Evolutionary conservation across 257 asterid genomes (phyloP).

Genomic region (Solanum megistacrolobum): DNA sequence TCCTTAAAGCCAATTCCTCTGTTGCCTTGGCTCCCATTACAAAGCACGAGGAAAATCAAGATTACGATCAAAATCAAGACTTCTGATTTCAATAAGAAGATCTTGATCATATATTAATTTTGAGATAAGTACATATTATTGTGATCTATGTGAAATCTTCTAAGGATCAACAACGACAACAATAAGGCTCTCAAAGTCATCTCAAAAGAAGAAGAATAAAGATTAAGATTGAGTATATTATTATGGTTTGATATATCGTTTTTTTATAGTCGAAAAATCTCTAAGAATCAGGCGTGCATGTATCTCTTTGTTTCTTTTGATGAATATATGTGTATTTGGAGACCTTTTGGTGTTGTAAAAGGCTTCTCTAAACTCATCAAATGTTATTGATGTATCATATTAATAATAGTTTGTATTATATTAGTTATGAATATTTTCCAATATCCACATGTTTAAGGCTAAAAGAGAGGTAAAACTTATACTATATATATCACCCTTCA

Average conservation of each 20-base stretch:
- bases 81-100: not conserved
- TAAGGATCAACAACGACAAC: not conserved
- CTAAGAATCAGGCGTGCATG: not conserved
- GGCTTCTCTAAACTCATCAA: not conserved
- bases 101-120: not conserved
- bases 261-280: not conserved
- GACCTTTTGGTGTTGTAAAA: not conserved
- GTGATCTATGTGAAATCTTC: not conserved
- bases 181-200: not conserved
- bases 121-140: not conserved
- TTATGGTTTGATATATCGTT: not conserved
- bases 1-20: not conserved
- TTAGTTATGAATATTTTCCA: not conserved
- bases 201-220: not conserved
- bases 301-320: not conserved
- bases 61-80: not conserved
- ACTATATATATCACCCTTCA: not conserved
- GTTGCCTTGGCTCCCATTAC: not conserved
- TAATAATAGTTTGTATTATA: not conserved
- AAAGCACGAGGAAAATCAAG: not conserved
- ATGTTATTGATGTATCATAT: not conserved
- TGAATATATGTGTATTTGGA: not conserved
- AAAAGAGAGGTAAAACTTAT: not conserved
- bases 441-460: not conserved
- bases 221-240: not conserved